A percentile compares a stretch with the other conserved stretches of the same genome.
phyloP scores from a whole-genome alignment of 1,284 basidiomycete genomes.

The Trametes hirsuta region DNA sequence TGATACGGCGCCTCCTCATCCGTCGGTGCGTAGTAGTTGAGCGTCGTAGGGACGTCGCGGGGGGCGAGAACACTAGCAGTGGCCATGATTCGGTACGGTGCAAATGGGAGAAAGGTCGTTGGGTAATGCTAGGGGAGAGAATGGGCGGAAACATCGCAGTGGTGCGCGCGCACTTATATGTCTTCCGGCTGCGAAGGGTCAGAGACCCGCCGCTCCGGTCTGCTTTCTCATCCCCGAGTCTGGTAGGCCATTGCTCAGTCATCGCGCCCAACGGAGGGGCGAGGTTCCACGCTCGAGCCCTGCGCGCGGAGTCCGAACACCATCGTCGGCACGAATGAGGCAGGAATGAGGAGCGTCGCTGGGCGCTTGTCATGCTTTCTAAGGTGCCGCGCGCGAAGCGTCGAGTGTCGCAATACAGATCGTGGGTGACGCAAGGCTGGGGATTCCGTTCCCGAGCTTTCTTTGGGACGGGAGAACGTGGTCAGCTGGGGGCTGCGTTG shows the following conservation, averaged over 20 bases:
- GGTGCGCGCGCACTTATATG: neutral
- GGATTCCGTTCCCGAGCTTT: neutral
- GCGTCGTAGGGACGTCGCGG: slow-evolving; percentile 35
- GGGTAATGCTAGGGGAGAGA: neutral
- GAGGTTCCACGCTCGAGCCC: slow-evolving; percentile 2
- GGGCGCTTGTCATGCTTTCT: slow-evolving; percentile 3
- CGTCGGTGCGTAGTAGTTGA: slow-evolving; percentile 36
- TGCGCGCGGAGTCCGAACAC: slow-evolving; percentile 5
- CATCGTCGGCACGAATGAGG: slow-evolving; percentile 15
- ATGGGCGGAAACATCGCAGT: neutral
- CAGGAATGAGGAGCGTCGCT: neutral
- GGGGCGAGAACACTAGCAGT: slow-evolving; percentile 33
- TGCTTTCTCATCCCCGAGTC: slow-evolving; percentile 12
- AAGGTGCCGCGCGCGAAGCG: neutral
- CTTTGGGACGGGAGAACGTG: neutral
- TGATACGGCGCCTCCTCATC: slow-evolving; percentile 32
- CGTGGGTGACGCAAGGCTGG: slow-evolving; percentile 15
- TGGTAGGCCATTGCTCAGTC: slow-evolving; percentile 12
- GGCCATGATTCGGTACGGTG: slow-evolving; percentile 27
- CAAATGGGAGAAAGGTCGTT: neutral
- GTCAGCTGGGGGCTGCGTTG: slow-evolving; percentile 1
- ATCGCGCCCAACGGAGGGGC: neutral
- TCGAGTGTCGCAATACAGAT: slow-evolving; percentile 18
- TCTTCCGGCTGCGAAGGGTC: neutral
- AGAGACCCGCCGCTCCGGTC: too few relatives aligned